Conservation (phyloP, 768 basidiomycete species). For the Lentinula lateritia region DNA sequence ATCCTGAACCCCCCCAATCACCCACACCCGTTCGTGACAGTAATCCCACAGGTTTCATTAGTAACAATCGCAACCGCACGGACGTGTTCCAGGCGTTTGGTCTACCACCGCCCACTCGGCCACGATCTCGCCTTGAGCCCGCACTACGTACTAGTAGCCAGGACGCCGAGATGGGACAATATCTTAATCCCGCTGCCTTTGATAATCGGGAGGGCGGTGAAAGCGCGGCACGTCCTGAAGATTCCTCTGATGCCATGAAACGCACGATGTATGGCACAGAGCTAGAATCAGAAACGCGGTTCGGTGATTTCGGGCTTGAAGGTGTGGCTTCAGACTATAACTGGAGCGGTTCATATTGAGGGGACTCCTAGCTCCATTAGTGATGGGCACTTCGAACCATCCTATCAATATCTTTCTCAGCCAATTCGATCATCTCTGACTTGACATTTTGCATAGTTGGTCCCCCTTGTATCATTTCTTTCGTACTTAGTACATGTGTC, state of each 20-base stretch:
- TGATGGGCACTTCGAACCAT: background rate
- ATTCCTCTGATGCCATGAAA: slow-evolving; percentile 35
- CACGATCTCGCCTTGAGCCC: slow-evolving; percentile 33
- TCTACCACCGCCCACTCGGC: slow-evolving; percentile 34
- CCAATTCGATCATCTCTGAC: background rate
- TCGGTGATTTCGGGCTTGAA: slow-evolving; percentile 79
- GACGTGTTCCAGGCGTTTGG: slow-evolving; percentile 45
- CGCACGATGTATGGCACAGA: slow-evolving; percentile 85
- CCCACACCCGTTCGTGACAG: slow-evolving; percentile 42
- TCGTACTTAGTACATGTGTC: background rate
- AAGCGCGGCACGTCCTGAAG: slow-evolving; percentile 18
- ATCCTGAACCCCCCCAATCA: slow-evolving; percentile 53
- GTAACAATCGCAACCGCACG: slow-evolving; percentile 24
- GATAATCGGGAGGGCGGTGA: slow-evolving; percentile 25
- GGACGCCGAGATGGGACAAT: slow-evolving; percentile 24
- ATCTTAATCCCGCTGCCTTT: slow-evolving; percentile 36
- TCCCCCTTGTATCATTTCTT: background rate
- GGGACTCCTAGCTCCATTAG: background rate
- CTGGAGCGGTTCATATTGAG: slow-evolving; percentile 42
- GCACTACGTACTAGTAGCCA: slow-evolving; percentile 15
- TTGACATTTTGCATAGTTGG: slow-evolving; percentile 2
- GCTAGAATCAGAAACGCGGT: slow-evolving; percentile 74
- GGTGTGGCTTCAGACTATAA: slow-evolving; percentile 73
- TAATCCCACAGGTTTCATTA: slow-evolving; percentile 6
- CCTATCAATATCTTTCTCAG: background rate